phyloP scores from a whole-genome alignment of 257 asterid species.

The Nicotiana paniculata region DNA sequence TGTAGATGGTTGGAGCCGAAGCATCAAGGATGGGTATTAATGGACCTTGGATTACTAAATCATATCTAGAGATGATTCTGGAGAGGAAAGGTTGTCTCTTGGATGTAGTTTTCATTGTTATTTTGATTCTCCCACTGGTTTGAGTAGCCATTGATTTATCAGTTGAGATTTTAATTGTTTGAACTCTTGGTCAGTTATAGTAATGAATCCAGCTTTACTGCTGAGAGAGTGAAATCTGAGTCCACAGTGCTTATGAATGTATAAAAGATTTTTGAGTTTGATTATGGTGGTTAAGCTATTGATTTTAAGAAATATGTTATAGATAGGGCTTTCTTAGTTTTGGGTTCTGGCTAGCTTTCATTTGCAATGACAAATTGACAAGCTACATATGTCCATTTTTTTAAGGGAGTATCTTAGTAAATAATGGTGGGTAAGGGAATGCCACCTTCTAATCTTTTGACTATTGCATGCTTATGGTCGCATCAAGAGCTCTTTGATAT shows the following conservation, averaged over 20 bases:
- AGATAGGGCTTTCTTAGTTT: neutral
- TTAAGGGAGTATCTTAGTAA: neutral
- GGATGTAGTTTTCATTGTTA: neutral
- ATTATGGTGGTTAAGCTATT: neutral
- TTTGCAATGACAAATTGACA: neutral
- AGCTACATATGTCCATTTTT: neutral
- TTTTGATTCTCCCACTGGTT: constrained; percentile 6
- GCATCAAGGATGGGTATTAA: constrained; percentile 77
- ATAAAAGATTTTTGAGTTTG: neutral
- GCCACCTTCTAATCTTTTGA: neutral
- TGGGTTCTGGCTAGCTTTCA: neutral
- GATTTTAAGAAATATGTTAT: neutral
- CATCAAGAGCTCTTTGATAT: neutral
- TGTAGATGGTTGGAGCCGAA: constrained; percentile 83
- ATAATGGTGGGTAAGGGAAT: neutral
- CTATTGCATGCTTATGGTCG: neutral
- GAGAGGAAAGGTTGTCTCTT: constrained; percentile 76
- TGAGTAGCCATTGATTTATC: neutral
- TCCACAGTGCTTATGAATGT: constrained; percentile 1
- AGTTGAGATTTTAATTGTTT: neutral
- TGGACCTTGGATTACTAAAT: constrained; percentile 97
- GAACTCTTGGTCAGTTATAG: neutral
- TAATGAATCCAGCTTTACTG: neutral
- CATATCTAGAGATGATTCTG: constrained; percentile 95
- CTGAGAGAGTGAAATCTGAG: neutral